Conservation (phyloP, 2,329 filamentous ascomycete species). For the Aspergillus pseudonomiae region DNA sequence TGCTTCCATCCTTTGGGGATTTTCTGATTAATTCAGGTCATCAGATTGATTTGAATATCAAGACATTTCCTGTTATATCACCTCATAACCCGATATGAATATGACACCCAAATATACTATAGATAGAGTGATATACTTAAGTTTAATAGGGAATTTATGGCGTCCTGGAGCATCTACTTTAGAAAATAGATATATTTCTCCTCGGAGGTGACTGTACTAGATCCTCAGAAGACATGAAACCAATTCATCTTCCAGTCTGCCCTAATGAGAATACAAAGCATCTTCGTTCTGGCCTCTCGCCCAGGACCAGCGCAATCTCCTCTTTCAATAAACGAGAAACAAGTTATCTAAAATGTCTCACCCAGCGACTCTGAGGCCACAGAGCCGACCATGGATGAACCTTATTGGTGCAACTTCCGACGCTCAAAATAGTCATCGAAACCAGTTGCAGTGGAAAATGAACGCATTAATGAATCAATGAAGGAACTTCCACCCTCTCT, state of each 20-base stretch:
- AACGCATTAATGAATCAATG: background rate
- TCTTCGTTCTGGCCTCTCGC: background rate
- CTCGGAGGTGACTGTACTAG: background rate
- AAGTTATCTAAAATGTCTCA: constrained; percentile 3
- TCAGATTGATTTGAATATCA: background rate
- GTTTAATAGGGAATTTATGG: background rate
- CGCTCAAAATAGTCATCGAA: background rate
- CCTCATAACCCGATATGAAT: background rate
- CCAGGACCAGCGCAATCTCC: background rate
- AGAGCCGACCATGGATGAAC: background rate
- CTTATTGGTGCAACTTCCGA: constrained; percentile 1
- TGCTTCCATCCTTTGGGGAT: background rate
- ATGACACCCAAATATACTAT: background rate
- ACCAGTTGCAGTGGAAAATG: background rate
- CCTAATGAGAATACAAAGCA: background rate
- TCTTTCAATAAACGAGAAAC: background rate
- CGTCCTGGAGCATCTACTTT: background rate
- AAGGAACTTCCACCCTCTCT: background rate
- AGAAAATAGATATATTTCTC: background rate
- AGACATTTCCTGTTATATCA: background rate
- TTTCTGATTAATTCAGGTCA: background rate
- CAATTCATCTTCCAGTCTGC: background rate
- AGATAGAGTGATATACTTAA: background rate
- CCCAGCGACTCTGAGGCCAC: background rate
- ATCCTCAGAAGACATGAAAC: background rate